Conservation (phyloP, 805 yeast genomes). For the Wickerhamomyces queroliae region DNA sequence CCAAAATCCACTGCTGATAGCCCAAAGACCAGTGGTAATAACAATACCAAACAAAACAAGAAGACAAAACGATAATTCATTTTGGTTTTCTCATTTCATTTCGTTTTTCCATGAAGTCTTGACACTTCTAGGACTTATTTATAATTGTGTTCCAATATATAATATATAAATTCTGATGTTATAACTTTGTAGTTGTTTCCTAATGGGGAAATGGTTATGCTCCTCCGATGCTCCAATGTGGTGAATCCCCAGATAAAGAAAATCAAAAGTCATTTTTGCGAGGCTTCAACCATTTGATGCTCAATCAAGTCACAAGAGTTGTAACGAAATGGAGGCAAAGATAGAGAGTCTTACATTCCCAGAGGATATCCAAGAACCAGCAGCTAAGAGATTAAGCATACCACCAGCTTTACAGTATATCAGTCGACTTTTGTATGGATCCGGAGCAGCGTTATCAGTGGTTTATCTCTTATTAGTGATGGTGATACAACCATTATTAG, state of each 20-base stretch:
- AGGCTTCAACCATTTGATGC: not conserved
- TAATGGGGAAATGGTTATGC: not conserved
- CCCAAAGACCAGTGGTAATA: not conserved
- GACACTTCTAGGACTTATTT: no score
- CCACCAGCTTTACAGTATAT: conserved; percentile 22
- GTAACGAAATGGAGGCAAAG: not conserved
- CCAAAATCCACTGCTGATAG: conserved; percentile 14
- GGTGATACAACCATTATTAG: conserved; percentile 35
- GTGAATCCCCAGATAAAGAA: not conserved
- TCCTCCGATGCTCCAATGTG: not conserved
- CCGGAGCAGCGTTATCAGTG: conserved; percentile 27
- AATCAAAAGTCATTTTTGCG: not conserved
- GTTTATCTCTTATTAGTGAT: conserved; percentile 27
- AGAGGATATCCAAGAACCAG: conserved; percentile 9
- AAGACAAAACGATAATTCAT: not conserved
- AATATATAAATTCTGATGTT: no score
- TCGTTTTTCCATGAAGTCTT: no score
- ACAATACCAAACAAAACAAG: not conserved
- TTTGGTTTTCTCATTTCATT: not conserved
- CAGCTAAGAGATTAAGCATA: not conserved
- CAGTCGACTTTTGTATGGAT: conserved; percentile 25
- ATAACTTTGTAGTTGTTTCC: no score
- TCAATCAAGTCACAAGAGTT: not conserved
- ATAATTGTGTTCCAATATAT: no score
- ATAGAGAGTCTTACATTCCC: conserved; percentile 14